Conservation (phyloP, 805 yeast genomes). For the Candida yuanshanica region DNA sequence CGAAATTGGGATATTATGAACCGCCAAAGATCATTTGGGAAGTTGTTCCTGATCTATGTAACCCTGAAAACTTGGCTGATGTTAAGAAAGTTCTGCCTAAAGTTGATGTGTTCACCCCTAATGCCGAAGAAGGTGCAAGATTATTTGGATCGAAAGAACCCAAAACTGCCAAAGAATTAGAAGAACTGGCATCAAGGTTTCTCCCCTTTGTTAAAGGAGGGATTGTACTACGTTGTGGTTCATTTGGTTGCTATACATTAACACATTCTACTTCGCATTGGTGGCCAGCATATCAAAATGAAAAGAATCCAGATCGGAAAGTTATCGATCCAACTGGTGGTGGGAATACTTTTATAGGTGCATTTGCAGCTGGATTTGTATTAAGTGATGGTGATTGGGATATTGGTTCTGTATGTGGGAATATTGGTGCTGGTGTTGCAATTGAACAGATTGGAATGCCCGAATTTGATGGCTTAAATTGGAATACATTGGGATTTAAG, state of each 20-base stretch:
- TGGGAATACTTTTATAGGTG: constrained; percentile 88
- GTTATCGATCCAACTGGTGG: constrained; percentile 94
- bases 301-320: constrained; percentile 24
- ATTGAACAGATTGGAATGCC: constrained; percentile 82
- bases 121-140: constrained; percentile 74
- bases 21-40: constrained; percentile 65
- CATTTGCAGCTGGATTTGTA: constrained; percentile 57
- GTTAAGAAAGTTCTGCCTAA: constrained; percentile 33
- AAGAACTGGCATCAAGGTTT: constrained; percentile 37
- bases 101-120: constrained; percentile 71
- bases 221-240: constrained; percentile 71
- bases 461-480: constrained; percentile 30
- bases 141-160: constrained; percentile 48
- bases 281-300: constrained; percentile 71
- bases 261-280: constrained; percentile 29
- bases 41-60: constrained; percentile 77
- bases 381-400: constrained; percentile 41
- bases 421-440: constrained; percentile 73
- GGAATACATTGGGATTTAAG: constrained; percentile 56
- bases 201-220: constrained; percentile 40
- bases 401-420: constrained; percentile 61
- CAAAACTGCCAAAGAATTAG: constrained; percentile 32
- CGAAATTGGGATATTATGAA: not conserved
- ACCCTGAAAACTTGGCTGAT: constrained; percentile 39
- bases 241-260: constrained; percentile 55